phyloP scores from a whole-genome alignment of 2,329 filamentous ascomycete species.

The Calonectria ilicicola region DNA sequence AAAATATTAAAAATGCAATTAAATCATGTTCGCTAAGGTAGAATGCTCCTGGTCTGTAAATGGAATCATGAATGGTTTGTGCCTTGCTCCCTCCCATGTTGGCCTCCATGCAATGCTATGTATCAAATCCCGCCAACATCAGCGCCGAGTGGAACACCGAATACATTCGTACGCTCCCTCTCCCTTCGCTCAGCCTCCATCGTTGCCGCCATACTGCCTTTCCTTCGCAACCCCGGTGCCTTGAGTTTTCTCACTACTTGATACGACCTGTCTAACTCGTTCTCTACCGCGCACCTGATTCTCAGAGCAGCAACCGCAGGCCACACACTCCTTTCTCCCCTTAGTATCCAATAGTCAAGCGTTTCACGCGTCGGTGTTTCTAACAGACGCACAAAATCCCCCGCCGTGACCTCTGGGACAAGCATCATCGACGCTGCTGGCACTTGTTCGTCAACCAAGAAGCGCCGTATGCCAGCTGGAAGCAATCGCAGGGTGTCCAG shows the following conservation, averaged over 20 bases:
- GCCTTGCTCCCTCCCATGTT: not conserved
- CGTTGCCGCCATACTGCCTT: constrained; percentile 53
- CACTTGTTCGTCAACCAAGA: constrained; percentile 85
- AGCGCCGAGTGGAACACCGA: constrained; percentile 16
- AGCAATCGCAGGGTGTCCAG: constrained; percentile 82
- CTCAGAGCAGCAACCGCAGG: constrained; percentile 86
- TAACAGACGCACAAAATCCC: constrained; percentile 83
- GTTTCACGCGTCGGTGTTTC: constrained; percentile 83
- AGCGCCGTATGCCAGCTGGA: constrained; percentile 76
- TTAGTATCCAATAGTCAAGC: constrained; percentile 85
- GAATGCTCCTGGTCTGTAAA: not conserved
- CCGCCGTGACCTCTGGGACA: constrained; percentile 80
- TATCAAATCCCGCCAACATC: constrained; percentile 29
- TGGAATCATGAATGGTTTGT: constrained; percentile 5
- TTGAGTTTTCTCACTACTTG: constrained; percentile 78
- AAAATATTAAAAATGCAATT: not conserved
- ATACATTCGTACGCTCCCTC: constrained; percentile 24
- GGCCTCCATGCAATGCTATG: constrained; percentile 3
- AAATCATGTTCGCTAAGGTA: constrained; percentile 1
- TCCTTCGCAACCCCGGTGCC: constrained; percentile 62
- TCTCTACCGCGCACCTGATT: constrained; percentile 86
- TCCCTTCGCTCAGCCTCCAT: constrained; percentile 37
- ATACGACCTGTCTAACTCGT: constrained; percentile 88
- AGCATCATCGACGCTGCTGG: constrained; percentile 84
- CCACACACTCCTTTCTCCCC: constrained; percentile 91